Evolutionary conservation across 2,329 filamentous ascomycete species (phyloP), one percentile per base, ranked within the genome.

Genomic region (Pezicula neosporulosa): DNA sequence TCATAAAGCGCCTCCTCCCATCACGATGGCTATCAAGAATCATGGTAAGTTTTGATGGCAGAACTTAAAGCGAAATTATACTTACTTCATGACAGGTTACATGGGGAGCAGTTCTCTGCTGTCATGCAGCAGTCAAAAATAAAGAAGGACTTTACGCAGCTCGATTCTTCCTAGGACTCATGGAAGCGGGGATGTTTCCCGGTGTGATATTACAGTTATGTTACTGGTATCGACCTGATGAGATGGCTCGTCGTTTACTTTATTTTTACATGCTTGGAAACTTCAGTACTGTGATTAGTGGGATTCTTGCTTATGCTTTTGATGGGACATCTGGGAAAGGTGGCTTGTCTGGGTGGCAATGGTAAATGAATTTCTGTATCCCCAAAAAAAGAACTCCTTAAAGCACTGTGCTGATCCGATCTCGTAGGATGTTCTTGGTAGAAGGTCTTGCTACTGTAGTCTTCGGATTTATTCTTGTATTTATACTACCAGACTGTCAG

Each of bases 401-500:
- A 21, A 21, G 9, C 30, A n/a, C 24, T 35, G 5, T 21, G 12
- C 4, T 44, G 24, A 45, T 19, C 7, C 24, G 15, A 10, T 21
- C 6, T 43, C 24, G 30, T 12, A 27, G 54, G 71, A 52, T 74
- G 2, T 70, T 74, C 50, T 55, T 74, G 1, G 59, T 64, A 5
- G 76, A 81, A 60, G 77, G 76, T 3, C 63, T 76, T 24, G 60
- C 69, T 12, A 81, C 77, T 0, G 65, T 80, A 7, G 46, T 75
- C 2, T 44, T 76, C 0, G 75, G 77, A 7, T 59, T 77, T 4
- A 59, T 70, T 5, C 71, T 81, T 12, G 80, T 75, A 65, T 80
- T 82, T 47, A 49, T 77, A 0, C 66, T 83, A 0, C 78, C 78
- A 0, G 77, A 82, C 56, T 80, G 74, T 77, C 60, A 56, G 69